A percentile compares a stretch with the other conserved stretches of the same genome.
Conservation (phyloP, 345 rosid species). For the Citrus glauca region DNA sequence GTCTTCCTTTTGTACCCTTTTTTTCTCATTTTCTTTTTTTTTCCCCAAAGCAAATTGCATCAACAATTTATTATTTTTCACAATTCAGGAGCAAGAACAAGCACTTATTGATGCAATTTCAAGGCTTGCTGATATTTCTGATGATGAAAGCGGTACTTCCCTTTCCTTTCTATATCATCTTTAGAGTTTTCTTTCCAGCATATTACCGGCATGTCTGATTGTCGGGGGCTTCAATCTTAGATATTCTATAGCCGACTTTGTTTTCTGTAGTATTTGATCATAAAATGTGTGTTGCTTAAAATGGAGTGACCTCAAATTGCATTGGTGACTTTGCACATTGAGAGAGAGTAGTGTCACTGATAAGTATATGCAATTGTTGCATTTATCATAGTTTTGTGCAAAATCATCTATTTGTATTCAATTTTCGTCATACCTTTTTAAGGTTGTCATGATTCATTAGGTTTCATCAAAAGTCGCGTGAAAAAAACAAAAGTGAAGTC, state of each 20-base stretch:
- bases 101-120: constrained; percentile 70
- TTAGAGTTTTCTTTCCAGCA: background rate
- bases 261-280: background rate
- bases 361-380: background rate
- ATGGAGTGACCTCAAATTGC: background rate
- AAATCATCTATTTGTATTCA: background rate
- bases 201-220: background rate
- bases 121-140: constrained; percentile 67
- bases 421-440: background rate
- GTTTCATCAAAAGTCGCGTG: background rate
- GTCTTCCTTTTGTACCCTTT: background rate
- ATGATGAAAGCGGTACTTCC: constrained; percentile 61
- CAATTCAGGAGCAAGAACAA: constrained; percentile 73
- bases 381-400: background rate
- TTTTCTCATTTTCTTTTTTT: background rate
- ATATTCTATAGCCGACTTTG: background rate
- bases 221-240: background rate
- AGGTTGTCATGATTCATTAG: background rate
- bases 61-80: constrained; percentile 4
- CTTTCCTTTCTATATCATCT: constrained; percentile 1
- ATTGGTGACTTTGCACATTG: background rate
- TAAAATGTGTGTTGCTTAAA: background rate
- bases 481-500: background rate
- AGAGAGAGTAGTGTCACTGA: background rate
- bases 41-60: background rate